Evolutionary conservation across 768 basidiomycete genomes (phyloP), one percentile per base, ranked within the genome.

Genomic region (Podaxis carcinomalis): DNA sequence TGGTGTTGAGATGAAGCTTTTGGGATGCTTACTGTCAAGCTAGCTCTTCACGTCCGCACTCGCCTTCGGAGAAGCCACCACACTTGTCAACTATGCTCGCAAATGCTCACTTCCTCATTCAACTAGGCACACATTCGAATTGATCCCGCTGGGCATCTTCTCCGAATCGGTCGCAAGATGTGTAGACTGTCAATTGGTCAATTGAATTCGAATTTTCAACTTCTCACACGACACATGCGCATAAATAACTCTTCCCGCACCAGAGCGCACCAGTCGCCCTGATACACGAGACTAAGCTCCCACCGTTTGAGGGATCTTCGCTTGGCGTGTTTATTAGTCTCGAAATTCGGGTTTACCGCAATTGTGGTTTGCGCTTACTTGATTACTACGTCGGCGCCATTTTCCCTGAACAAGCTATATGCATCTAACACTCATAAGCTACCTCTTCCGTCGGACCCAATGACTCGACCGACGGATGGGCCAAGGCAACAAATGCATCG

Each of bases 11-110:
- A 9, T 23, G 25, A 57, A 57, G 47, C 44, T 49, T 57, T 50
- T 56, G 55, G 27, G 55, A 56, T 23, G 36, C 55, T 56, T 56
- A 27, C 44, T 47, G 47, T 51, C 57, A 51, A 51, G 14, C 25
- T 58, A 27, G 25, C 47, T 51, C 42, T 58, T 40, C 49, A 53
- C n/a, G 35, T 21, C 32, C n/a, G 4, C 16, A 11, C 13, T 50
- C 32, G 27, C 39, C 25, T 46, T 44, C 9, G n/a, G 19, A 42
- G 47, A 39, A 59, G 7, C 16, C 19, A 42, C 51, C 50, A 21
- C 19, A 16, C 27, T 44, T 44, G 39, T 59, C 57, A 59, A 51
- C 19, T 25, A 25, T 21, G 19, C 46, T 49, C 35, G n/a, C 51
- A 51, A 58, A 32, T 50, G 16, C 23, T 16, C n/a, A 21, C 35